phyloP scores from a whole-genome alignment of 2,329 filamentous ascomycete genomes.

The Ilyonectria robusta region DNA sequence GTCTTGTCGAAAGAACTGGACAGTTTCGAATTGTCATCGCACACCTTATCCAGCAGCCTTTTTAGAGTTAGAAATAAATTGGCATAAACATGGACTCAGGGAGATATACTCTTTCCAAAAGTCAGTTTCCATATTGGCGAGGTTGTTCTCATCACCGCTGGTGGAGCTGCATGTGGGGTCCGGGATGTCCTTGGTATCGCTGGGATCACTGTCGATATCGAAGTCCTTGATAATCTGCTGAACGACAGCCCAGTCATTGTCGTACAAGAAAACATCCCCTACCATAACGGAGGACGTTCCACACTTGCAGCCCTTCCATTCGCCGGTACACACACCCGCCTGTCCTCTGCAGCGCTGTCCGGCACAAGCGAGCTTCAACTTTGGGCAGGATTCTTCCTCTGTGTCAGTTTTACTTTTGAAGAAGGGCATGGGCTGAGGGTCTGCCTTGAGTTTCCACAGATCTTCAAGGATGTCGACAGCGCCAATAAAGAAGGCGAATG shows the following conservation, averaged over 20 bases:
- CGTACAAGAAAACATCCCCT: not conserved
- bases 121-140: slow-evolving; percentile 1
- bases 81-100: not conserved
- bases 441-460: slow-evolving; percentile 1
- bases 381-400: not conserved
- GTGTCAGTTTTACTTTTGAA: not conserved
- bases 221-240: not conserved
- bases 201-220: not conserved
- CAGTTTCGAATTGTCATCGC: slow-evolving; percentile 5
- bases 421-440: slow-evolving; percentile 1
- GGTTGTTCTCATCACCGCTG: not conserved
- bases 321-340: not conserved
- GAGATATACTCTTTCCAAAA: slow-evolving; percentile 1
- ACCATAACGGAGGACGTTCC: not conserved
- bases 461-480: not conserved
- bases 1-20: not conserved
- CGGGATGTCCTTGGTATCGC: not conserved
- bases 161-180: not conserved
- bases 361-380: not conserved
- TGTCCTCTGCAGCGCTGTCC: not conserved
- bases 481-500: not conserved
- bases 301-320: not conserved
- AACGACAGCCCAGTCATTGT: not conserved
- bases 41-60: not conserved
- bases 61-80: not conserved